Percentiles rank a stretch among this genome's conserved stretches.
These are phyloP conservation scores for Apiospora koreana DNA, from an alignment of 2,329 filamentous ascomycete genomes.

Conservation along the genomic window DNA sequence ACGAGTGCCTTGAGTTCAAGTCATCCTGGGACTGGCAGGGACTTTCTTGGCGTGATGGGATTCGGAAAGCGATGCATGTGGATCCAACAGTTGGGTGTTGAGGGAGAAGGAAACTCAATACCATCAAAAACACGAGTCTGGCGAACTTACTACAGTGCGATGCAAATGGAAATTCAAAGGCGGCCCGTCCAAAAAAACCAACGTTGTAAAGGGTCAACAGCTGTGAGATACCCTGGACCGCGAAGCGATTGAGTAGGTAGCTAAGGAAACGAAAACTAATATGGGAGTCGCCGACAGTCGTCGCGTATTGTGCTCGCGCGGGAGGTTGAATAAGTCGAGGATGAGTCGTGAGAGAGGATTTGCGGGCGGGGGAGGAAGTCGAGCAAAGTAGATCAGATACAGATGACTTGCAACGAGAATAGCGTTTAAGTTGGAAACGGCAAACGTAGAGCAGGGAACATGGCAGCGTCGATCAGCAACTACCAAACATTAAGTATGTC, in stretches of 20 bases:
- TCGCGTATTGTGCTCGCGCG: not conserved
- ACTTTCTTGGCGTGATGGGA: not conserved
- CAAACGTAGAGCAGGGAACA: conserved; percentile 6
- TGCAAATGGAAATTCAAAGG: not conserved
- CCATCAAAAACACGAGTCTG: not conserved
- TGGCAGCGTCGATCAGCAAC: conserved; percentile 1
- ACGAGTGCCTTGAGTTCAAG: not conserved
- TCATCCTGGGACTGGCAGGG: conserved; percentile 4
- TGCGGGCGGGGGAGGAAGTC: not conserved
- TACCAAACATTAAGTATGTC: not conserved
- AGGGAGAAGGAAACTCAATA: not conserved
- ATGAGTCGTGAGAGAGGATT: not conserved
- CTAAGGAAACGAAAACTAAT: not conserved
- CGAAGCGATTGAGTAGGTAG: not conserved
- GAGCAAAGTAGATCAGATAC: not conserved
- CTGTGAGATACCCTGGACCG: not conserved
- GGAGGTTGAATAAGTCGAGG: not conserved
- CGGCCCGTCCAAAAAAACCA: not conserved
- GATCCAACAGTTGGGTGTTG: conserved; percentile 9
- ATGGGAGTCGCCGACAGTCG: not conserved
- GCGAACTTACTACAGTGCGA: not conserved
- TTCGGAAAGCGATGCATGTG: not conserved
- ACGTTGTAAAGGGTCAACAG: not conserved
- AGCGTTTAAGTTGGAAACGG: conserved; percentile 4
- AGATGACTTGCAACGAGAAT: not conserved